These are phyloP conservation scores for Mortierella sp. DNA, from an alignment of 371 early-diverging fungal genomes.

Conservation along the genomic window DNA sequence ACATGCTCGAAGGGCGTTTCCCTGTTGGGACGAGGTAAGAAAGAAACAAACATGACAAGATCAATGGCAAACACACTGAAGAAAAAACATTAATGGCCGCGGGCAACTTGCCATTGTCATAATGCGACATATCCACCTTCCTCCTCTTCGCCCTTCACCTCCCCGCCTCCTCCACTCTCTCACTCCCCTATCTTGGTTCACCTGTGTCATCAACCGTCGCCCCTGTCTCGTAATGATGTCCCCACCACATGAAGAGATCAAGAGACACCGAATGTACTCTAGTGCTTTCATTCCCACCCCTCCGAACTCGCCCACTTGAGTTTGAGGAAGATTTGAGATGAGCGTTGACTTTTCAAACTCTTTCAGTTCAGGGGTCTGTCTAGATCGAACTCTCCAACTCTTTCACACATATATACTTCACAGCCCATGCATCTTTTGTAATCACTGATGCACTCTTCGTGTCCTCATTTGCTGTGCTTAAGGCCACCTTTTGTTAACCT, in stretches of 20 bases:
- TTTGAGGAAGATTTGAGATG: not conserved
- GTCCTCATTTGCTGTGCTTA: not conserved
- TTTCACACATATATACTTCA: not conserved
- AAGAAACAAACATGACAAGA: not conserved
- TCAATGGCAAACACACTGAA: not conserved
- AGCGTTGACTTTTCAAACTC: not conserved
- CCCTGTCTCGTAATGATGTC: not conserved
- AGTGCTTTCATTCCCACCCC: not conserved
- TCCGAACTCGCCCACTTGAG: not conserved
- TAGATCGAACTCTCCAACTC: not conserved
- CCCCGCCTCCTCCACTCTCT: not conserved
- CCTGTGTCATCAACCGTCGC: not conserved
- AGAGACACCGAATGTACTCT: not conserved
- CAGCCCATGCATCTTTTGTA: slow-evolving; percentile 1
- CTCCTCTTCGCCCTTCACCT: not conserved
- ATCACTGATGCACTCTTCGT: not conserved
- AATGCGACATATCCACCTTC: not conserved
- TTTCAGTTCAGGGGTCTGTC: not conserved
- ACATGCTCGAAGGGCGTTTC: slow-evolving; percentile 90
- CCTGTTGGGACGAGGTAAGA: slow-evolving; percentile 89
- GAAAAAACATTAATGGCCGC: not conserved
- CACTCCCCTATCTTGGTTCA: not conserved
- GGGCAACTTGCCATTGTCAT: not conserved
- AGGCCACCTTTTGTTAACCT: not conserved
- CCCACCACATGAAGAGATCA: not conserved